A percentile compares a stretch with the other conserved stretches of the same genome.
Conservation (phyloP, 352 stramenopile genomes). For the Phytophthora meadii region DNA sequence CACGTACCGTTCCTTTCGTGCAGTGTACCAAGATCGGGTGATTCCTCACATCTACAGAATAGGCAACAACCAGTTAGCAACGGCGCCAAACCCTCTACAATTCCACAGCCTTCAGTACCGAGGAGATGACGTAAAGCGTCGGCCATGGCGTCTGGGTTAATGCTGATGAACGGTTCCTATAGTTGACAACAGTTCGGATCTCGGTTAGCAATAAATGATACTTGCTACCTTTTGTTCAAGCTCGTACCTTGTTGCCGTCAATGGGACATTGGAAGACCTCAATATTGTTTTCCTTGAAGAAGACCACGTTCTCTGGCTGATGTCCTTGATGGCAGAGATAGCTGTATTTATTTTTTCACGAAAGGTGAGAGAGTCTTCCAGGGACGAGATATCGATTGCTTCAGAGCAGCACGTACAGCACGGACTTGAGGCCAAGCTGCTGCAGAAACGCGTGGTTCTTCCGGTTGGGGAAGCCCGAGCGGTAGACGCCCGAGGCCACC, state of each 20-base stretch:
- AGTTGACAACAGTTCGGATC: neutral
- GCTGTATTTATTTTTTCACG: constrained; percentile 30
- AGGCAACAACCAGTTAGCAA: constrained; percentile 10
- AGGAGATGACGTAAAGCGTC: constrained; percentile 81
- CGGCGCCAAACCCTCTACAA: neutral
- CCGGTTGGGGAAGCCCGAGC: constrained; percentile 86
- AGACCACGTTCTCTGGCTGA: constrained; percentile 79
- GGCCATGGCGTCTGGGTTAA: constrained; percentile 84
- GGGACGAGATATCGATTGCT: neutral
- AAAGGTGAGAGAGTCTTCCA: neutral
- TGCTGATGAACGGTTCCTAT: constrained; percentile 91
- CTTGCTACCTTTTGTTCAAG: neutral
- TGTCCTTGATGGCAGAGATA: constrained; percentile 88
- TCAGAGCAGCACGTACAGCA: constrained; percentile 65
- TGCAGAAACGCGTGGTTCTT: constrained; percentile 91
- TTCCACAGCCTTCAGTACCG: constrained; percentile 34
- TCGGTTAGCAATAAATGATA: neutral
- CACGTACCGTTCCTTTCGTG: constrained; percentile 83
- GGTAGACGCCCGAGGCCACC: constrained; percentile 89
- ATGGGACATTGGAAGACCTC: constrained; percentile 87
- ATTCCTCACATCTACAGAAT: constrained; percentile 74
- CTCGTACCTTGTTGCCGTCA: constrained; percentile 85
- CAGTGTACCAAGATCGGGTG: constrained; percentile 89
- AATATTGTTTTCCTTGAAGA: constrained; percentile 86
- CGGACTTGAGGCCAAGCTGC: constrained; percentile 85